A percentile compares a stretch with the other conserved stretches of the same genome.
Conservation (phyloP, 768 basidiomycete species). For the Mycena alexandri region DNA sequence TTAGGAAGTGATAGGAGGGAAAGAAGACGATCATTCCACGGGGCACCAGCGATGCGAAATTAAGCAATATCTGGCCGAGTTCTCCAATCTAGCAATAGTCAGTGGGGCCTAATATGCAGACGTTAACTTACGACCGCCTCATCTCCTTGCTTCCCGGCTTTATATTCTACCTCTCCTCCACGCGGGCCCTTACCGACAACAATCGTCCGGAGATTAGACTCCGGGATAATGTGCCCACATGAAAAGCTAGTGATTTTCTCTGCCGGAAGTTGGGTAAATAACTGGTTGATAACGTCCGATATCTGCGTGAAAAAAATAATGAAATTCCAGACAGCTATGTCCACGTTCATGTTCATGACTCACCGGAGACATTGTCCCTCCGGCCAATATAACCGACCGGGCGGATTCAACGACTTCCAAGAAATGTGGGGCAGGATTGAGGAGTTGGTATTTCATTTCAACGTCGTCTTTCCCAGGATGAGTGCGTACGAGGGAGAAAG, state of each 20-base stretch:
- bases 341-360: constrained; percentile 37
- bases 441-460: constrained; percentile 89
- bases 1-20: constrained; percentile 90
- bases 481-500: constrained; percentile 61
- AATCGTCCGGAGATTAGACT: constrained; percentile 79
- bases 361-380: constrained; percentile 99
- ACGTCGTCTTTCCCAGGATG: constrained; percentile 57
- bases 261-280: constrained; percentile 75
- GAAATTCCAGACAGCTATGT: neutral
- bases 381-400: constrained; percentile 89
- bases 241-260: constrained; percentile 84
- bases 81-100: constrained; percentile 72
- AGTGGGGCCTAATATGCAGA: neutral
- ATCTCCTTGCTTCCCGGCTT: constrained; percentile 79
- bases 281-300: constrained; percentile 85
- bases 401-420: constrained; percentile 85
- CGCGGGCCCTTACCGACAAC: constrained; percentile 82
- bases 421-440: constrained; percentile 93
- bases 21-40: constrained; percentile 95
- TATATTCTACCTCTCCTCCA: constrained; percentile 84
- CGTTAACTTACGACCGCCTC: constrained; percentile 65
- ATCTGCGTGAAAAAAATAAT: constrained; percentile 67
- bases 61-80: constrained; percentile 86
- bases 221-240: constrained; percentile 93
- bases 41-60: constrained; percentile 82